Conservation (phyloP, 352 stramenopile genomes). For the Phytophthora foliorum region DNA sequence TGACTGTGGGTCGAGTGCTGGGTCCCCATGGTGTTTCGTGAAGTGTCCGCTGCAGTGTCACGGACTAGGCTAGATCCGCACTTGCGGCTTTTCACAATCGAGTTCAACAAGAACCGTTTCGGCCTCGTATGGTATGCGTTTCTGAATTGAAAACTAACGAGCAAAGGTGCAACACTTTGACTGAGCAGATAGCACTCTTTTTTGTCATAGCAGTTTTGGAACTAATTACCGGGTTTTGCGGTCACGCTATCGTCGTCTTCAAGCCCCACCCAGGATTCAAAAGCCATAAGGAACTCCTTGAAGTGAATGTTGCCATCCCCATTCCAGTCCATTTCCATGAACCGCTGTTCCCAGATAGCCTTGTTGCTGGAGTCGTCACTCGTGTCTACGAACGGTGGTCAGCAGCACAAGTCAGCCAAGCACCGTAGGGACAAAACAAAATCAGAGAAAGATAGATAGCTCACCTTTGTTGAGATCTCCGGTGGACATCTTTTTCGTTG, state of each 20-base stretch:
- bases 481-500: constrained; percentile 80
- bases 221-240: background rate
- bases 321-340: constrained; percentile 91
- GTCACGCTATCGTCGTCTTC: constrained; percentile 53
- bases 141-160: too few relatives aligned
- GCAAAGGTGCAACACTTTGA: too few relatives aligned
- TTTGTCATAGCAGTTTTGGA: too few relatives aligned
- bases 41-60: too few relatives aligned
- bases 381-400: constrained; percentile 17
- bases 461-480: constrained; percentile 34
- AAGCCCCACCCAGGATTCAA: constrained; percentile 88
- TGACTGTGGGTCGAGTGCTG: too few relatives aligned
- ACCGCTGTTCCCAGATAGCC: constrained; percentile 84
- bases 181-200: too few relatives aligned
- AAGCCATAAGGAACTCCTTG: constrained; percentile 92
- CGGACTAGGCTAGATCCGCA: too few relatives aligned
- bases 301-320: constrained; percentile 89
- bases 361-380: constrained; percentile 68
- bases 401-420: background rate
- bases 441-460: too few relatives aligned
- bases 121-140: too few relatives aligned
- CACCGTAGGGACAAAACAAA: background rate
- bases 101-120: too few relatives aligned
- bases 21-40: too few relatives aligned
- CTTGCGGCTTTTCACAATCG: too few relatives aligned